Conservation (phyloP, 139 green algal genomes). For the Chlorella sp. region DNA sequence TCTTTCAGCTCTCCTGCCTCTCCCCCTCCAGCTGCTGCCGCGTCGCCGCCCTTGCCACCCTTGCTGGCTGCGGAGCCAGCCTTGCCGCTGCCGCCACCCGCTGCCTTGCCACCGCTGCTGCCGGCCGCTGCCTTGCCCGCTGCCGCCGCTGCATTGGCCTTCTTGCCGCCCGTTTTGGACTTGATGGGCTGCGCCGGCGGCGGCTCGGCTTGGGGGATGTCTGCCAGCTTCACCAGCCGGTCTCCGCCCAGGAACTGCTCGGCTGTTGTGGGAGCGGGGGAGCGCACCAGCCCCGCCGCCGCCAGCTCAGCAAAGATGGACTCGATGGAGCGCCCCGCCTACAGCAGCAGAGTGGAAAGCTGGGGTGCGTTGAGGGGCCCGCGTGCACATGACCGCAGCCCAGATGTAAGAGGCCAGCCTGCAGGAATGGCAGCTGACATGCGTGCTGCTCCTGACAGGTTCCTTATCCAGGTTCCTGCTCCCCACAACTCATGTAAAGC, state of each 20-base stretch:
- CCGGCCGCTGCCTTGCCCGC: background rate
- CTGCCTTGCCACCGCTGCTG: conserved; percentile 1
- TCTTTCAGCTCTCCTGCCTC: background rate
- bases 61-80: background rate
- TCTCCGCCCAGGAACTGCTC: conserved; percentile 75
- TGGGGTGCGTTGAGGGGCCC: no score
- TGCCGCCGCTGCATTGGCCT: conserved; percentile 10
- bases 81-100: background rate
- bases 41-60: background rate
- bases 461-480: no score
- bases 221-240: background rate
- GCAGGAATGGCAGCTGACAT: no score
- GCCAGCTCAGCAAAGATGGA: conserved; percentile 91
- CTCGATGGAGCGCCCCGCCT: conserved; percentile 87
- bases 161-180: conserved; percentile 41
- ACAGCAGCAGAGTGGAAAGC: no score
- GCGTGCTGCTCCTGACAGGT: no score
- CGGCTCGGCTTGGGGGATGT: background rate
- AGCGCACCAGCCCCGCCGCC: conserved; percentile 72
- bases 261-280: conserved; percentile 56
- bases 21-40: conserved; percentile 31
- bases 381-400: no score
- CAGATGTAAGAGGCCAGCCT: no score
- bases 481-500: no score
- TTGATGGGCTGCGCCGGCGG: background rate